A percentile compares a stretch with the other conserved stretches of the same genome.
Conservation (phyloP, 1,139 yeast species). For the Blastobotrys petasosporus region DNA sequence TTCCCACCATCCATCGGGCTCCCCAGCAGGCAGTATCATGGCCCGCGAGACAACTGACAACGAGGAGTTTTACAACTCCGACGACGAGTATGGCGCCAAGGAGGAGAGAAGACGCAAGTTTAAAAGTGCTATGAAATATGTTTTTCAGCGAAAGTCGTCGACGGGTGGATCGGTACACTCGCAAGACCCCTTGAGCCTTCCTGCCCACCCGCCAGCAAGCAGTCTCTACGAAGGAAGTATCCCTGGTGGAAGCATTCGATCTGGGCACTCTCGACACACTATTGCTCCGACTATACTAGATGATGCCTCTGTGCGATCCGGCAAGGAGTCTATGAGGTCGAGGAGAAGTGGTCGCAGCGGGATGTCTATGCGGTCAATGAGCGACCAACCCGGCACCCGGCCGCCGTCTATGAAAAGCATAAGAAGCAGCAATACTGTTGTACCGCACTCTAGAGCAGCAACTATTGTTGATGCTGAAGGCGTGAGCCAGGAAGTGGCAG, state of each 20-base stretch:
- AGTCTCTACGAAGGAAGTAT: constrained; percentile 7
- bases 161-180: not conserved
- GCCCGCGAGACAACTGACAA: constrained; percentile 7
- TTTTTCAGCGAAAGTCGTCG: constrained; percentile 14
- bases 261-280: constrained; percentile 6
- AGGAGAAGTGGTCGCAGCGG: no score
- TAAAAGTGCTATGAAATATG: constrained; percentile 20
- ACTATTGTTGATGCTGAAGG: not conserved
- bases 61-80: constrained; percentile 14
- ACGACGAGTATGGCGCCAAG: constrained; percentile 15
- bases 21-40: constrained; percentile 6
- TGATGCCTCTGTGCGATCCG: not conserved
- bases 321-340: no score
- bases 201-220: constrained; percentile 10
- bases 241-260: not conserved
- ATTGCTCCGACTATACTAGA: constrained; percentile 9
- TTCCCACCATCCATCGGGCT: constrained; percentile 15
- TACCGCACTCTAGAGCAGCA: not conserved
- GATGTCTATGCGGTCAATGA: no score
- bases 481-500: not conserved
- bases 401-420: not conserved
- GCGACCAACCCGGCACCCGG: not conserved
- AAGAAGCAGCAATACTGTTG: not conserved
- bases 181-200: constrained; percentile 6
- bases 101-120: constrained; percentile 11